These are phyloP conservation scores for Crithidia fasciculata DNA, from an alignment of 208 protist genomes.

Conservation along the genomic window DNA sequence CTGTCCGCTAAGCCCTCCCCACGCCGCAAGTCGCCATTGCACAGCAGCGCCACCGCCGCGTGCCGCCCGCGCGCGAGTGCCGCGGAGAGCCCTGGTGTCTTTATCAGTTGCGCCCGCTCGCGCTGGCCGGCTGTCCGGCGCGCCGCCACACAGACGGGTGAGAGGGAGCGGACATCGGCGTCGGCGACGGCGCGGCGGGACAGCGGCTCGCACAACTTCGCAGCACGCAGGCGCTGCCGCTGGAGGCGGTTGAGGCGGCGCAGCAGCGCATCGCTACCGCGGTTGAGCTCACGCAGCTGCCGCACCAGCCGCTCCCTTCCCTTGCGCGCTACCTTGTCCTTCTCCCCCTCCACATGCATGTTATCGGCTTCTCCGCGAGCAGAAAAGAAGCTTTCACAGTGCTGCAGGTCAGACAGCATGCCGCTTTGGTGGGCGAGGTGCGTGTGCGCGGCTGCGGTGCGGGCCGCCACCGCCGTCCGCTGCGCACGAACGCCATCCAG, in stretches of 20 bases:
- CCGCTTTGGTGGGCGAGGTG: neutral
- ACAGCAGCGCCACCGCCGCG: neutral
- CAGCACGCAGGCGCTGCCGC: slow-evolving; percentile 4
- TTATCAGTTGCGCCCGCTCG: slow-evolving; percentile 9
- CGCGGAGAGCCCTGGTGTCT: slow-evolving; percentile 12
- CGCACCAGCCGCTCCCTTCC: neutral
- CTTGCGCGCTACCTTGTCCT: no score
- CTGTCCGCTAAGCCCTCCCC: neutral
- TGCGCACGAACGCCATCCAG: slow-evolving; percentile 3
- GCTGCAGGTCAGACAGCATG: neutral
- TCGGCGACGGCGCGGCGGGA: neutral
- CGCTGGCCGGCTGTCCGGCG: no score
- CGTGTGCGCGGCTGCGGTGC: neutral
- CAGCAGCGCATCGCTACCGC: slow-evolving; percentile 21
- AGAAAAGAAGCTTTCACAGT: no score
- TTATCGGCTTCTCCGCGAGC: no score
- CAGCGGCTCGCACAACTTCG: neutral
- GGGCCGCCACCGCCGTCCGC: neutral
- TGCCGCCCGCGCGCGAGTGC: slow-evolving; percentile 14
- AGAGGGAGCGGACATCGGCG: slow-evolving; percentile 3
- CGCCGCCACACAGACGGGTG: neutral
- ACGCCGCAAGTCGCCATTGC: neutral
- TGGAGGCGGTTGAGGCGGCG: slow-evolving; percentile 5
- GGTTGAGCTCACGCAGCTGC: slow-evolving; percentile 22
- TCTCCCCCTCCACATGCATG: no score